A percentile compares a stretch with the other conserved stretches of the same genome.
Conservation (phyloP, 2,329 filamentous ascomycete species). For the Didymosphaeria variabile region DNA sequence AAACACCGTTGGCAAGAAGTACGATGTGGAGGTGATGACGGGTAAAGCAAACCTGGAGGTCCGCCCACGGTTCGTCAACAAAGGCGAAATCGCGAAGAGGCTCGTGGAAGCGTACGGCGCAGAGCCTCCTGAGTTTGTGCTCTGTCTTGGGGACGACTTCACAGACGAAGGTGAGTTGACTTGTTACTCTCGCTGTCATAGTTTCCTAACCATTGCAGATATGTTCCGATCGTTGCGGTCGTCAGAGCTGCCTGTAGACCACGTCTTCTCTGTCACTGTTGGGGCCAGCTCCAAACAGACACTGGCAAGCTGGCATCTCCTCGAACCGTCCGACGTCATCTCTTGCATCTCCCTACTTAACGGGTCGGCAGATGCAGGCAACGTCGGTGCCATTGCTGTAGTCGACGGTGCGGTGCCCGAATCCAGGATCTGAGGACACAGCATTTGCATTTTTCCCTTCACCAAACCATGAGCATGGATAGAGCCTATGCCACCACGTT, state of each 20-base stretch:
- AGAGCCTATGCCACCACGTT: slow-evolving; percentile 15
- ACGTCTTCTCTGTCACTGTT: slow-evolving; percentile 90
- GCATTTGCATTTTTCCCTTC: slow-evolving; percentile 14
- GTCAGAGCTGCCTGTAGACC: slow-evolving; percentile 65
- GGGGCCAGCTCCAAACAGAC: slow-evolving; percentile 93
- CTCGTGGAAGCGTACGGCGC: slow-evolving; percentile 77
- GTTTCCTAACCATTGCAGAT: slow-evolving; percentile 55
- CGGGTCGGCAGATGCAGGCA: slow-evolving; percentile 55
- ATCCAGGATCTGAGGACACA: slow-evolving; percentile 26
- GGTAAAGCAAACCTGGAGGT: slow-evolving; percentile 98
- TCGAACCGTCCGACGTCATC: slow-evolving; percentile 89
- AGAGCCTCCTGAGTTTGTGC: slow-evolving; percentile 76
- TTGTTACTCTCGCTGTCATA: not conserved
- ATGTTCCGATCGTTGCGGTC: slow-evolving; percentile 82
- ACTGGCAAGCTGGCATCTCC: slow-evolving; percentile 85
- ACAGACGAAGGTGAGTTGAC: slow-evolving; percentile 84
- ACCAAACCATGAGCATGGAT: slow-evolving; percentile 12
- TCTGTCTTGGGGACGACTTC: slow-evolving; percentile 94
- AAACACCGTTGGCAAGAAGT: slow-evolving; percentile 76
- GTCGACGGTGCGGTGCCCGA: slow-evolving; percentile 51
- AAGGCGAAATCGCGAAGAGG: slow-evolving; percentile 90
- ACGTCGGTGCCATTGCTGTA: slow-evolving; percentile 52
- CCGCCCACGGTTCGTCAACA: slow-evolving; percentile 96
- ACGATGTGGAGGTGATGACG: slow-evolving; percentile 94
- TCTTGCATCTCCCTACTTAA: slow-evolving; percentile 67